Base-by-base conservation (phyloP, 169 alveolate genomes). In the Besnoitia besnoiti region DNA sequence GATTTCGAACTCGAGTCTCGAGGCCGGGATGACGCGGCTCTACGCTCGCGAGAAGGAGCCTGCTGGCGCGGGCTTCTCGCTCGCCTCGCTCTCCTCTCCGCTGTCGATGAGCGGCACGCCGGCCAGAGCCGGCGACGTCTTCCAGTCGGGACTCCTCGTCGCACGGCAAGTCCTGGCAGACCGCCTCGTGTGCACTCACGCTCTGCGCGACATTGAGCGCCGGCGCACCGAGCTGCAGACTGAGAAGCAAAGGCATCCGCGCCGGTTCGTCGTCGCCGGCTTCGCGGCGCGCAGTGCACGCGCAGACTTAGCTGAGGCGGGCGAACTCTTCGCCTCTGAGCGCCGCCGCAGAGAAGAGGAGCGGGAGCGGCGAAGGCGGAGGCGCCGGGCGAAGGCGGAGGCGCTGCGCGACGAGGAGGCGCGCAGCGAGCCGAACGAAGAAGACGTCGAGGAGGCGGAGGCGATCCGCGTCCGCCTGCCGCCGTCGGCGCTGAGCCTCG, bases 101-200 rank as follows among this genome's bases (percentile, higher is more conserved):
- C 44, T 8, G 42, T 1, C 44, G 12, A 14, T 0, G 30, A 7
- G 44, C 80, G 7, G 12, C 67, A 8, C 82, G 16, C 5, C 82
- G n/a, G 55, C 47, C 33, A 27, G 27, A 19, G 50, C 87, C 0
- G 87, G 59, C 19, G 37, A 37, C 33, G 59, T 16, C 0, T 21
- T 42, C 21, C 61, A 39, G 21, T 42, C 87, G 33, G 87, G 59
- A 10, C 21, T 77, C 14, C 59, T 77, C 44, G 33, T 77, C 14
- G 87, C 87, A 0, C 10, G 55, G 49, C 87, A 39, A 24, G 24
- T 77, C n/a, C 87, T 77, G 33, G 59, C 59, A 4, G 87, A 77
- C 37, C n/a, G 87, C 27, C 33, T 37, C 27, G 87, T 77, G 39
- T 37, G 35, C 40, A 19, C 10, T 0, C 42, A 44, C 61, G 59